Evolutionary conservation across 805 yeast species (phyloP).

Genomic region (Starmerella apis): DNA sequence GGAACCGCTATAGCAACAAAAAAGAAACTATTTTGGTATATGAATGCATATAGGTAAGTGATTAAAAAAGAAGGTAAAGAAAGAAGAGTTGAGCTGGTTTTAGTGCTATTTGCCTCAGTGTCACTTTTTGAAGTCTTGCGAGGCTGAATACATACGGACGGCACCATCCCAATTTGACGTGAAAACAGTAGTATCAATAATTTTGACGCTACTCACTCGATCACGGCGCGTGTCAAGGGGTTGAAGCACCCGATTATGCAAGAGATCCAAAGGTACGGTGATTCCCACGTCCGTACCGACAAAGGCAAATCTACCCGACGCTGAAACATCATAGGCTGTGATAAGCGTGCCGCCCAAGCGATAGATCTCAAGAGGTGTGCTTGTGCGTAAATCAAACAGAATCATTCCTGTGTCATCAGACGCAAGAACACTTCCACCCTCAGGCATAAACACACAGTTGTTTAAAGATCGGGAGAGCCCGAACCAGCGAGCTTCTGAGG

Average conservation of each 20-base stretch:
- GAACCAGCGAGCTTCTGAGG: background rate
- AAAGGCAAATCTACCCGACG: slow-evolving; percentile 23
- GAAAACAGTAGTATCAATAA: slow-evolving; percentile 6
- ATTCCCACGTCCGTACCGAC: slow-evolving; percentile 19
- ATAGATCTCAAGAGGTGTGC: slow-evolving; percentile 3
- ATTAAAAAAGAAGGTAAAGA: too few relatives aligned
- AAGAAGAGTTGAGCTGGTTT: too few relatives aligned
- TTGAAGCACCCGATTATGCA: slow-evolving; percentile 9
- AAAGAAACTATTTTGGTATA: too few relatives aligned
- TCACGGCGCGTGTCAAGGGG: slow-evolving; percentile 13
- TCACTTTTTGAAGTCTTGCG: background rate
- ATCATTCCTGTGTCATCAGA: slow-evolving; percentile 3
- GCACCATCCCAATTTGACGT: slow-evolving; percentile 20
- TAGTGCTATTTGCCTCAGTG: too few relatives aligned
- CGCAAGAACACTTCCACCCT: slow-evolving; percentile 12
- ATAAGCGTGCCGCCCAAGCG: background rate
- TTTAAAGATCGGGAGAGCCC: background rate
- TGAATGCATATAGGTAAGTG: too few relatives aligned
- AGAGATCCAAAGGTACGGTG: slow-evolving; percentile 15
- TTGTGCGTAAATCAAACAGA: slow-evolving; percentile 20
- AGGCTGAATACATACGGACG: background rate
- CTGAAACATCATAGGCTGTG: slow-evolving; percentile 13
- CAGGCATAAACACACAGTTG: slow-evolving; percentile 12
- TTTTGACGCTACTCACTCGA: slow-evolving; percentile 13
- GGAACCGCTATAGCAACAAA: too few relatives aligned